A percentile compares a stretch with the other conserved stretches of the same genome.
Evolutionary conservation across 2,329 filamentous ascomycete genomes (phyloP).

Genomic region (Venturia nashicola): DNA sequence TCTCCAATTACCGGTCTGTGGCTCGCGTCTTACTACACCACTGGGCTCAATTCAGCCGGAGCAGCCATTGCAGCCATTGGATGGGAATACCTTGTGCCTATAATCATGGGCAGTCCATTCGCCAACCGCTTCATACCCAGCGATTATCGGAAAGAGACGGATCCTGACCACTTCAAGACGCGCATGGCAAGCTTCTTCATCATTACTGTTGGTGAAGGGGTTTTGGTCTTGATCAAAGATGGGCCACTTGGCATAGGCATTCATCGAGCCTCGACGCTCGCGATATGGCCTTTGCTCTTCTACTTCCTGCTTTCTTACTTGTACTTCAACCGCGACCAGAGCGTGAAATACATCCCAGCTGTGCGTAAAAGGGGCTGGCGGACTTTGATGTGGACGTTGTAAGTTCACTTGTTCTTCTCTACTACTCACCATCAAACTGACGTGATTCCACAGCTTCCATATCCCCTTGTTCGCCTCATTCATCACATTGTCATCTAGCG

Average conservation of each 20-base stretch:
- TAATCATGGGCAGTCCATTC: background rate
- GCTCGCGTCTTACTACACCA: background rate
- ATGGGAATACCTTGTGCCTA: background rate
- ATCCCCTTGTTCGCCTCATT: constrained; percentile 3
- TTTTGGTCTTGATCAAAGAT: constrained; percentile 11
- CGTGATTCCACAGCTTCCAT: background rate
- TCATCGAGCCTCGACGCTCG: background rate
- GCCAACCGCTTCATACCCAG: background rate
- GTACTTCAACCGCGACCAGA: constrained; percentile 8
- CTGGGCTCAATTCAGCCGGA: background rate
- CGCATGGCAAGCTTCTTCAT: constrained; percentile 12
- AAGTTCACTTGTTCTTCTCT: background rate
- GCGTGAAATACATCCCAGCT: constrained; percentile 1
- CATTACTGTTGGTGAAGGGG: constrained; percentile 14
- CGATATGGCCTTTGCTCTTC: constrained; percentile 5
- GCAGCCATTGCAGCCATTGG: constrained; percentile 2
- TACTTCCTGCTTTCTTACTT: constrained; percentile 7
- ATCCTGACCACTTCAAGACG: background rate
- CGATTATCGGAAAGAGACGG: constrained; percentile 2
- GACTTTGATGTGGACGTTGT: background rate
- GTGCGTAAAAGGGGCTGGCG: background rate
- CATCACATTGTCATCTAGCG: background rate
- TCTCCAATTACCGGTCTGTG: background rate
- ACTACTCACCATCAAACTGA: background rate
- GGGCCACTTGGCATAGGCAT: constrained; percentile 10